Evolutionary conservation across 345 rosid genomes (phyloP).

Genomic region (Boechera stricta): DNA sequence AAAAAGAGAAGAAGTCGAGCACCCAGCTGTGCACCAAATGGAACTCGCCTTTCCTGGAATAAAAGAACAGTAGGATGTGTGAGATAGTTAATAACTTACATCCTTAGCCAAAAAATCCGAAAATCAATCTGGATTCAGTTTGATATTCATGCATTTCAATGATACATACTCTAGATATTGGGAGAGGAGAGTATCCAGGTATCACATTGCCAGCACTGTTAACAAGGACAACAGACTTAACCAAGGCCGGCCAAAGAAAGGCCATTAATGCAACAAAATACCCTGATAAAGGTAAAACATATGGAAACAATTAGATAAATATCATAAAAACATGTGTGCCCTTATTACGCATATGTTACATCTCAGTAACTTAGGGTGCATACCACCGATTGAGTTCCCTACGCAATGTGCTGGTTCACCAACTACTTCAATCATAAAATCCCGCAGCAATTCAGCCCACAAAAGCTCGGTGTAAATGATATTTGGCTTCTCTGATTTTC

Average conservation of each 20-base stretch:
- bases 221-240: constrained; percentile 68
- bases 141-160: background rate
- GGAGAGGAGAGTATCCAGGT: constrained; percentile 59
- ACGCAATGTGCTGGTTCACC: constrained; percentile 82
- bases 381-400: constrained; percentile 95
- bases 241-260: constrained; percentile 72
- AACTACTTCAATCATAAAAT: constrained; percentile 75
- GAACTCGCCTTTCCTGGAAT: constrained; percentile 66
- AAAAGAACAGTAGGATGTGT: background rate
- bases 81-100: constrained; percentile 3
- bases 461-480: constrained; percentile 77
- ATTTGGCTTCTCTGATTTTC: constrained; percentile 93
- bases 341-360: background rate
- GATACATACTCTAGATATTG: constrained; percentile 55
- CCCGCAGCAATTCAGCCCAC: constrained; percentile 90
- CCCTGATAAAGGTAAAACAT: constrained; percentile 54
- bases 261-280: constrained; percentile 70
- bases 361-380: constrained; percentile 20
- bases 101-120: constrained; percentile 8
- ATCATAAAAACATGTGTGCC: constrained; percentile 6
- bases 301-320: constrained; percentile 18
- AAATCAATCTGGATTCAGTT: background rate
- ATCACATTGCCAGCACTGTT: constrained; percentile 80
- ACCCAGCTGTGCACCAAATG: constrained; percentile 64
- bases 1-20: constrained; percentile 68